Evolutionary conservation across 2,329 filamentous ascomycete genomes (phyloP).

Genomic region (Aureobasidium leucospermi): DNA sequence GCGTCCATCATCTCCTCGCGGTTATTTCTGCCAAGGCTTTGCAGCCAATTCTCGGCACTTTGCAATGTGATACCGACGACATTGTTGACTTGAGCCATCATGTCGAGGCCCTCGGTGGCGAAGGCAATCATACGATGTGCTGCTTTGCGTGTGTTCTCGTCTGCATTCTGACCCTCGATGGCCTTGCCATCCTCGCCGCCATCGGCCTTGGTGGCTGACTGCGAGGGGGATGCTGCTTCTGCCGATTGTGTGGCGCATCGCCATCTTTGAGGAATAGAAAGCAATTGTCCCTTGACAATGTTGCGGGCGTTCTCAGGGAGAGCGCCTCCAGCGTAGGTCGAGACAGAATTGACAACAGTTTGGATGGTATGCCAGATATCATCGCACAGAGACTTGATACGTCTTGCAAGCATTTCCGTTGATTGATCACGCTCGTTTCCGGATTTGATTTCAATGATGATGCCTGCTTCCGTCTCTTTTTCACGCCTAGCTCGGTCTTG

Average conservation of each 20-base stretch:
- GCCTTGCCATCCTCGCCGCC: conserved; percentile 17
- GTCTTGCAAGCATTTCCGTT: conserved; percentile 59
- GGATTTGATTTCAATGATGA: conserved; percentile 5
- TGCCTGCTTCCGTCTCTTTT: conserved; percentile 20
- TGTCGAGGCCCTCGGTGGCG: conserved; percentile 83
- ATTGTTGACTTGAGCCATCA: conserved; percentile 84
- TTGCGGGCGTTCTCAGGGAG: conserved; percentile 80
- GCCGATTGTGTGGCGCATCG: conserved; percentile 49
- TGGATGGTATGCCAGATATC: conserved; percentile 54
- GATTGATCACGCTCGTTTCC: conserved; percentile 26
- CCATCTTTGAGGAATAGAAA: conserved; percentile 77
- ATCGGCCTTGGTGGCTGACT: conserved; percentile 14
- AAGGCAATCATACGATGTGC: conserved; percentile 77
- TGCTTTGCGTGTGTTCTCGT: conserved; percentile 42
- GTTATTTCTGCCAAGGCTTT: conserved; percentile 32
- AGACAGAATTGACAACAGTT: conserved; percentile 75
- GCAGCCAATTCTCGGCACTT: conserved; percentile 88
- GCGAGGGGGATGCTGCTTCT: conserved; percentile 23
- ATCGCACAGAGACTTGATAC: conserved; percentile 57
- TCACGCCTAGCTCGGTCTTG: conserved; percentile 14
- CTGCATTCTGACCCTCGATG: conserved; percentile 17
- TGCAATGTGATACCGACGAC: conserved; percentile 84
- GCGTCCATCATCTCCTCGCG: conserved; percentile 16
- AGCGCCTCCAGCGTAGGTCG: conserved; percentile 83
- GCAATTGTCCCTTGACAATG: conserved; percentile 76